Evolutionary conservation across 306 rosid species (phyloP).

Genomic region (Arachis stenosperma): DNA sequence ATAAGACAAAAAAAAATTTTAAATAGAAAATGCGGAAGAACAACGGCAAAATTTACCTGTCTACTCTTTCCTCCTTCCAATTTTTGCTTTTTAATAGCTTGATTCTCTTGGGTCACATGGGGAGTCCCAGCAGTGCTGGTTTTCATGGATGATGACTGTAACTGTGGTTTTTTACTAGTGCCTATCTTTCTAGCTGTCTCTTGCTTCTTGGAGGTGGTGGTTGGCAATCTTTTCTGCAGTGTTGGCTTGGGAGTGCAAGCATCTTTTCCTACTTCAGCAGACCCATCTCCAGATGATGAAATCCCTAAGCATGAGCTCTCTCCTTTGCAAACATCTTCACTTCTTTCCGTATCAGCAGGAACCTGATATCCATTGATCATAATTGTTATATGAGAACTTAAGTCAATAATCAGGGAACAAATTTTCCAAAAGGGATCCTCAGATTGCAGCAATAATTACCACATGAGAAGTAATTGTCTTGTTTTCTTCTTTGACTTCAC

Average conservation of each 20-base stretch:
- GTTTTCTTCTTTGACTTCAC: conserved; percentile 44
- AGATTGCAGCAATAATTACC: conserved; percentile 33
- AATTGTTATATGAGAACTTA: conserved; percentile 12
- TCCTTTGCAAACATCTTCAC: conserved; percentile 29
- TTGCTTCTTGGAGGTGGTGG: conserved; percentile 62
- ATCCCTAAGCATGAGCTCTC: conserved; percentile 35
- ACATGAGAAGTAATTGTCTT: conserved; percentile 20
- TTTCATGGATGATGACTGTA: conserved; percentile 55
- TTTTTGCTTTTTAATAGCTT: conserved; percentile 92
- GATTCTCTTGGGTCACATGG: conserved; percentile 73
- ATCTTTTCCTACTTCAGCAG: conserved; percentile 56
- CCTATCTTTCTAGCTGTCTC: conserved; percentile 61
- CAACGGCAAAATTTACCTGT: conserved; percentile 58
- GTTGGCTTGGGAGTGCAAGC: conserved; percentile 72
- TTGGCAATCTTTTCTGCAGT: conserved; percentile 48
- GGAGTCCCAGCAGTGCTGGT: conserved; percentile 49
- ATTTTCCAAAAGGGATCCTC: neutral
- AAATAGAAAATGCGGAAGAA: neutral
- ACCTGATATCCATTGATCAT: conserved; percentile 37
- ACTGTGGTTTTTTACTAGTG: conserved; percentile 50
- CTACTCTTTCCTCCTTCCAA: conserved; percentile 84
- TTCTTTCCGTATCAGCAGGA: conserved; percentile 39
- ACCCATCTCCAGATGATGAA: conserved; percentile 40
- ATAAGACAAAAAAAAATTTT: neutral
- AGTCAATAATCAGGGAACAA: conserved; percentile 17